These are phyloP conservation scores for Ascodesmis nigricans DNA, from an alignment of 495 filamentous ascomycete genomes.

Conservation along the genomic window DNA sequence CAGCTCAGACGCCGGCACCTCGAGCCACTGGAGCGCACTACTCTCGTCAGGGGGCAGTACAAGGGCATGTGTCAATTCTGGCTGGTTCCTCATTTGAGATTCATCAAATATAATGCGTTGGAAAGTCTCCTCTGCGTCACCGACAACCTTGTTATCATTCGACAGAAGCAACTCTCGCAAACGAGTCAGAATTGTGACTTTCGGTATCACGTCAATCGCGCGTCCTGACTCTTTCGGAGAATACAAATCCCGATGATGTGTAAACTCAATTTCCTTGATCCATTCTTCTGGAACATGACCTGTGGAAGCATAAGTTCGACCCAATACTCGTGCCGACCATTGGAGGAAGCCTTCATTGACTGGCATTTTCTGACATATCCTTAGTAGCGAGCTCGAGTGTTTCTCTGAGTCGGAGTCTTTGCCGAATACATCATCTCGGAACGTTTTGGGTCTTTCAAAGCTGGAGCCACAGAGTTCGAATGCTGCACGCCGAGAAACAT, in stretches of 20 bases:
- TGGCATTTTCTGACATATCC: slow-evolving; percentile 39
- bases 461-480: slow-evolving; percentile 50
- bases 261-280: slow-evolving; percentile 33
- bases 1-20: slow-evolving; percentile 8
- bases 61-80: no score
- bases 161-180: slow-evolving; percentile 46
- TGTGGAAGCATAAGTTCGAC: slow-evolving; percentile 58
- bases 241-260: no score
- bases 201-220: slow-evolving; percentile 31
- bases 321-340: slow-evolving; percentile 70
- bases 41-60: slow-evolving; percentile 9
- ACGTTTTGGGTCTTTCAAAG: slow-evolving; percentile 37
- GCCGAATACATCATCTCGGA: slow-evolving; percentile 37
- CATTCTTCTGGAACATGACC: slow-evolving; percentile 39
- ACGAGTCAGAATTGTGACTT: slow-evolving; percentile 34
- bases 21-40: slow-evolving; percentile 12
- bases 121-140: slow-evolving; percentile 57
- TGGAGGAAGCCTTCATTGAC: slow-evolving; percentile 47
- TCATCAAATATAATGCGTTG: slow-evolving; percentile 35
- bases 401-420: slow-evolving; percentile 36
- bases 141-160: slow-evolving; percentile 38
- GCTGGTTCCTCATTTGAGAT: no score
- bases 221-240: slow-evolving; percentile 27
- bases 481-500: slow-evolving; percentile 43
- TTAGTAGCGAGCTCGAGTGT: slow-evolving; percentile 45